These are phyloP conservation scores for Umbilicus rupestris DNA, from an alignment of 164 flowering plant genomes.

Conservation along the genomic window DNA sequence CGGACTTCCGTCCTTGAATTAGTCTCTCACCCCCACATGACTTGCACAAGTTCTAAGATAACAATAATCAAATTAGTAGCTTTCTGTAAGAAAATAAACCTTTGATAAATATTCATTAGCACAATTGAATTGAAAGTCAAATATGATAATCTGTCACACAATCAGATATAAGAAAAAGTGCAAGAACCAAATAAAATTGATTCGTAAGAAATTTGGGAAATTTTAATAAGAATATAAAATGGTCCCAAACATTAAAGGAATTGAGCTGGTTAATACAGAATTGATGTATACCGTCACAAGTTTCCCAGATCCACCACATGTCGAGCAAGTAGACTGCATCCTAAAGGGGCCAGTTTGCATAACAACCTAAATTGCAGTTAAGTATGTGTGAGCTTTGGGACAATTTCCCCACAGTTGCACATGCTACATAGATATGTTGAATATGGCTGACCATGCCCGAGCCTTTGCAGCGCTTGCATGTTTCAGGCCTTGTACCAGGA, in stretches of 20 bases:
- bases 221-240: no score
- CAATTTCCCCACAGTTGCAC: not conserved
- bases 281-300: slow-evolving; percentile 41
- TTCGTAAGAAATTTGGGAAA: no score
- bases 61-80: not conserved
- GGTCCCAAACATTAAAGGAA: no score
- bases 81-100: not conserved
- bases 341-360: slow-evolving; percentile 62
- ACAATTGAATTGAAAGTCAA: not conserved
- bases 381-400: slow-evolving; percentile 5
- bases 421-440: not conserved
- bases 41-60: slow-evolving; percentile 55
- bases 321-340: slow-evolving; percentile 52
- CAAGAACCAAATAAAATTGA: not conserved
- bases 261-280: not conserved
- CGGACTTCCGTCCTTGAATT: slow-evolving; percentile 57
- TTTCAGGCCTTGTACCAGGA: slow-evolving; percentile 86
- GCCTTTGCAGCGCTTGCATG: slow-evolving; percentile 68
- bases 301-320: slow-evolving; percentile 72
- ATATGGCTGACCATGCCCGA: slow-evolving; percentile 60
- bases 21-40: slow-evolving; percentile 71
- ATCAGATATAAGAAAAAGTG: not conserved
- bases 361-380: slow-evolving; percentile 31
- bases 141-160: not conserved
- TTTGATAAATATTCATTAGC: not conserved